A percentile compares a stretch with the other conserved stretches of the same genome.
phyloP scores from a whole-genome alignment of 345 rosid species.

The Dipteronia dyeriana region DNA sequence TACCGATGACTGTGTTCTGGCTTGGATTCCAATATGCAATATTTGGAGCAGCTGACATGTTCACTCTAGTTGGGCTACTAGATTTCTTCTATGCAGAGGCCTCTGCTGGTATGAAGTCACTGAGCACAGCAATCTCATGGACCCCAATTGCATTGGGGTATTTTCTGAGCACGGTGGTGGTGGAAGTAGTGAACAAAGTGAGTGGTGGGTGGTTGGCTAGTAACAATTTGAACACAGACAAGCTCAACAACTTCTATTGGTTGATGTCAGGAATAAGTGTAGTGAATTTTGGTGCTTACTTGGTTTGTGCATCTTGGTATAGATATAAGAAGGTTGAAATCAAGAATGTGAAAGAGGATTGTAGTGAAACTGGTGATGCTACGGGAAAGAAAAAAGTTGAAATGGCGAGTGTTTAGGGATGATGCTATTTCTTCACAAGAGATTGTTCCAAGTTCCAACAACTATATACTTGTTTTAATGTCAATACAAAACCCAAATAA shows the following conservation, averaged over 20 bases:
- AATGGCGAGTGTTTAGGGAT: constrained; percentile 4
- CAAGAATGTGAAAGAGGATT: constrained; percentile 17
- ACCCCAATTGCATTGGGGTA: constrained; percentile 58
- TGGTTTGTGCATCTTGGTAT: constrained; percentile 67
- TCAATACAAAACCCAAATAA: not conserved
- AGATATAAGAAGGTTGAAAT: constrained; percentile 47
- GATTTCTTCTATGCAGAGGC: constrained; percentile 66
- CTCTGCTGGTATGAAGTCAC: constrained; percentile 55
- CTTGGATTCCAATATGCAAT: constrained; percentile 54
- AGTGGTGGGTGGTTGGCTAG: constrained; percentile 49
- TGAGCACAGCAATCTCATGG: constrained; percentile 57
- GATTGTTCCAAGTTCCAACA: not conserved
- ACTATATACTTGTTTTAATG: not conserved
- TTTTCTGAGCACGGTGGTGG: constrained; percentile 52
- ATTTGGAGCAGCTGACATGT: constrained; percentile 64
- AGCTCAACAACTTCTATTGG: constrained; percentile 42
- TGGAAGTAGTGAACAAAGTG: constrained; percentile 54
- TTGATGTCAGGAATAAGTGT: constrained; percentile 26
- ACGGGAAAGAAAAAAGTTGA: constrained; percentile 19
- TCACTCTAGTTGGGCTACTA: constrained; percentile 56
- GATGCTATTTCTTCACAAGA: not conserved
- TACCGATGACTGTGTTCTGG: constrained; percentile 64
- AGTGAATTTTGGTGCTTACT: constrained; percentile 48
- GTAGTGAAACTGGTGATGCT: not conserved
- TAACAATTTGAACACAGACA: constrained; percentile 31